Conservation (phyloP, 441 rosid genomes). For the Macaranga tanarius region DNA sequence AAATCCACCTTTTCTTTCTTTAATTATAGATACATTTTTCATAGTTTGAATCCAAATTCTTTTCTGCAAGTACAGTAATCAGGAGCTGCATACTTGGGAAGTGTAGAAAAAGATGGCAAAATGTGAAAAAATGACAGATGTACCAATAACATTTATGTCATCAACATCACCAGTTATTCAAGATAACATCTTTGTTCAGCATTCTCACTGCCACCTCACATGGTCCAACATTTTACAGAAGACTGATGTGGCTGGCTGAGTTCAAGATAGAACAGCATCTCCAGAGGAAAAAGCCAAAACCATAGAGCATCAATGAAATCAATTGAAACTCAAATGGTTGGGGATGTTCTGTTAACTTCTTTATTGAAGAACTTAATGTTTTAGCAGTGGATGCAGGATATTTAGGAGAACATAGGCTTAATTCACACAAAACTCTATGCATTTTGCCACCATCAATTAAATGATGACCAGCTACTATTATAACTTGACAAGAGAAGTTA, state of each 20-base stretch:
- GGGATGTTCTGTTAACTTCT: not conserved
- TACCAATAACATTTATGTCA: not conserved
- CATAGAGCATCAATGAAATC: not conserved
- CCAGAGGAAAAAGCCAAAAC: not conserved
- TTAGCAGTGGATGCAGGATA: not conserved
- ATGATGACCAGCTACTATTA: not conserved
- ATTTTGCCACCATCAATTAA: conserved; percentile 3
- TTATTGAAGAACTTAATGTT: not conserved
- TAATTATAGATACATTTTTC: not conserved
- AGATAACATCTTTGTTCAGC: not conserved
- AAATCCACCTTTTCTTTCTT: not conserved
- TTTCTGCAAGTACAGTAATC: not conserved
- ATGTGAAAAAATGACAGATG: not conserved
- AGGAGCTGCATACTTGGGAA: not conserved
- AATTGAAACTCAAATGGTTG: not conserved
- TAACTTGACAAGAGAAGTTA: not conserved
- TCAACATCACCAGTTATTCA: not conserved
- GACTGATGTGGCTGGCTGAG: no score
- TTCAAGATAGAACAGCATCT: no score
- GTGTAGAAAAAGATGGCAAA: not conserved
- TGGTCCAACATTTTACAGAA: not conserved
- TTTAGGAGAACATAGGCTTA: not conserved
- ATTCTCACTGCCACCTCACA: not conserved
- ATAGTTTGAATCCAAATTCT: not conserved
- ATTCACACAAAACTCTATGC: not conserved